Base-by-base conservation (phyloP, 179 eudicot genomes). In the Dionaea muscipula region DNA sequence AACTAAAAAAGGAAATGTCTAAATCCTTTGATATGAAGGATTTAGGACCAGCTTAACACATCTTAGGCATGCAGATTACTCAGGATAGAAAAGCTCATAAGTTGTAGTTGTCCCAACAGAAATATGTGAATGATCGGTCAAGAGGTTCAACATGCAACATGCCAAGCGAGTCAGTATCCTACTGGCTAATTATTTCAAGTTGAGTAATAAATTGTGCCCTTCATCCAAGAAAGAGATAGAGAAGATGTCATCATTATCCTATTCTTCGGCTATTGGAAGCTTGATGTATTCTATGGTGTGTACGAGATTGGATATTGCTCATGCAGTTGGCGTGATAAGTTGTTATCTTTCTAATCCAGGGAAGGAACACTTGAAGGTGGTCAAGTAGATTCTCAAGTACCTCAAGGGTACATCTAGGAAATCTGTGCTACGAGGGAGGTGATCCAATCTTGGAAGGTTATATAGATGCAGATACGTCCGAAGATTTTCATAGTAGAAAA, bases 21-120 rank as follows among this genome's bases (percentile, higher is more conserved):
- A 45, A 45, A 2, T 51, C 22, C 2, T 51, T 51, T 26, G 24
- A 51, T 51, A 28, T 51, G 55, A 26, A 51, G n/a, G 23, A 51
- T 31, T 51, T 27, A 5, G 39, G 38, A 13, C 20, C 21, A 31
- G 10, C 39, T 6, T 2, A 31, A 7, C 21, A 27, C 4, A 26
- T 18, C n/a, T 28, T 51, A 2, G 10, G 39, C 20, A 51, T 51
- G 40, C 9, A 51, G 37, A 51, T 51, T 18, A 16, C 20, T 27
- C 38, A 27, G 9, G 55, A 31, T 28, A n/a, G 3, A 19, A 26
- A 51, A 8, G 12, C 19, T 11, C 13, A 18, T 12, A 51, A 51
- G 22, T 10, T 51, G 26, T 51, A 21, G 37, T 28, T 28, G 17
- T 31, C 55, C 2, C 9, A 45, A 5, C 9, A 45, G 24, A 17